phyloP scores from a whole-genome alignment of 2,329 filamentous ascomycete species.

The Paecilomyces formosus region DNA sequence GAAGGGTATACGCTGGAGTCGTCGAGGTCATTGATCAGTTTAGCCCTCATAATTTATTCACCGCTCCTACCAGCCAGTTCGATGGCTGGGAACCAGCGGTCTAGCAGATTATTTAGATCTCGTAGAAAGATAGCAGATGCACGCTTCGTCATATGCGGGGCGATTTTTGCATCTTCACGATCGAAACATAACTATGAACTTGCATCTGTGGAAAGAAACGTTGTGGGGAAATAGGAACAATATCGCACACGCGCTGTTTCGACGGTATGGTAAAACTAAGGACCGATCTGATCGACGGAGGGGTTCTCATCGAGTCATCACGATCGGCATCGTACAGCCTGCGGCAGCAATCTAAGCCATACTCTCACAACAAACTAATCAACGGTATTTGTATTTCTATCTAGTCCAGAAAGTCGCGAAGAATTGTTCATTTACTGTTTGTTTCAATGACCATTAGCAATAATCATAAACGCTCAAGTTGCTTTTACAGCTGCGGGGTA shows the following conservation, averaged over 20 bases:
- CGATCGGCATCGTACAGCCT: background rate
- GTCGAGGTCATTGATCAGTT: background rate
- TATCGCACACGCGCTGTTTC: too few species aligned
- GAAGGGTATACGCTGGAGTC: background rate
- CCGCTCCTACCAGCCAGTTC: background rate
- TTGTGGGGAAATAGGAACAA: too few species aligned
- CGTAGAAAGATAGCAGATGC: background rate
- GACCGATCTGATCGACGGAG: background rate
- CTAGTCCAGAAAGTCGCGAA: too few species aligned
- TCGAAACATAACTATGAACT: too few species aligned
- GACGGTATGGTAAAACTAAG: background rate
- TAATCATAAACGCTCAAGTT: too few species aligned
- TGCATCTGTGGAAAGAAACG: too few species aligned
- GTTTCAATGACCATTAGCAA: too few species aligned
- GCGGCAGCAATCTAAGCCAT: background rate
- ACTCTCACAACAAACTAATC: too few species aligned
- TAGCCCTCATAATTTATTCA: background rate
- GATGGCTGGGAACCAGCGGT: background rate
- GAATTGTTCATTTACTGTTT: too few species aligned
- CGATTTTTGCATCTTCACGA: background rate
- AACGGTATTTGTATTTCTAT: too few species aligned
- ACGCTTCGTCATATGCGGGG: background rate
- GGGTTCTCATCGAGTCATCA: background rate
- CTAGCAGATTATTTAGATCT: background rate
- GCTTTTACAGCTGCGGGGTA: too few species aligned